Evolutionary conservation across 129 eudicot species (phyloP).

Genomic region (Gnaphalium uliginosum): DNA sequence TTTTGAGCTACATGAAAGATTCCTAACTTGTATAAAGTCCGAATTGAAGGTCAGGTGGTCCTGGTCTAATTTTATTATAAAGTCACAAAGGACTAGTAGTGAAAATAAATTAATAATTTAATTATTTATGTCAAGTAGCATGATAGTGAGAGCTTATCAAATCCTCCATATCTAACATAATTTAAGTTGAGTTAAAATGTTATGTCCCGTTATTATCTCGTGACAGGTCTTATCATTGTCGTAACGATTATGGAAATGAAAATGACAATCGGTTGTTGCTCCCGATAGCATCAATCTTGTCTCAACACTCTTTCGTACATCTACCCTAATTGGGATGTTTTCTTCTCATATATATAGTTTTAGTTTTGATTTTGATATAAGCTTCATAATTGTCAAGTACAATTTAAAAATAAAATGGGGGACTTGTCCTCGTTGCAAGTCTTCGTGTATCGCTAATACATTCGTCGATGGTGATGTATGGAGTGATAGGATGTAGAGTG

Average conservation of each 20-base stretch:
- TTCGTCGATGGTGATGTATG: no score
- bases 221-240: background rate
- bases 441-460: no score
- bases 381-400: no score
- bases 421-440: no score
- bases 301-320: no score
- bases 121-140: background rate
- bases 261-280: background rate
- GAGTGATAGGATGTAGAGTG: no score
- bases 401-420: no score
- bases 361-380: no score
- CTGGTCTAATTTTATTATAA: background rate
- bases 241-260: background rate
- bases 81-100: background rate
- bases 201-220: background rate
- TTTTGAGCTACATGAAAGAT: slow-evolving; percentile 14
- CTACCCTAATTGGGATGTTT: no score
- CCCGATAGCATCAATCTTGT: no score
- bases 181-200: background rate
- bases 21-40: background rate
- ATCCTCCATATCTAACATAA: background rate
- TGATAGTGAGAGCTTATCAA: background rate
- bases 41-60: background rate
- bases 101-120: background rate
- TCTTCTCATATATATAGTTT: no score